These are phyloP conservation scores for Pisolithus thermaeus DNA, from an alignment of 1,284 basidiomycete genomes.

Conservation along the genomic window DNA sequence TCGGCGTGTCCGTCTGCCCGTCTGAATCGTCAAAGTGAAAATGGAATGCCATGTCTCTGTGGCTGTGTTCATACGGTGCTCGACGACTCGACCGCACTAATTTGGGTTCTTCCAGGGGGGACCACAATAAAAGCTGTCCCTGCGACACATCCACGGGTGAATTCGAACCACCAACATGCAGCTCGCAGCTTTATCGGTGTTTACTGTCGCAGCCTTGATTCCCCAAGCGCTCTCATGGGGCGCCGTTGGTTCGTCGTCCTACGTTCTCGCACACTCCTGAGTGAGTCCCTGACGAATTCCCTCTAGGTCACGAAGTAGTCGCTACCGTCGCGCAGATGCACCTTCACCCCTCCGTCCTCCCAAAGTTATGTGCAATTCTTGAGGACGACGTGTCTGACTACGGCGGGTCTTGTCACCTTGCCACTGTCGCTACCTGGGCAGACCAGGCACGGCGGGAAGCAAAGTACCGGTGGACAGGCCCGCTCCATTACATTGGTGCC, in stretches of 20 bases:
- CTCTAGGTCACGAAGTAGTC: slow-evolving; percentile 79
- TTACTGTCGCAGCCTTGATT: slow-evolving; percentile 17
- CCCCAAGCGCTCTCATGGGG: slow-evolving; percentile 36
- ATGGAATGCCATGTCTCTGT: not conserved
- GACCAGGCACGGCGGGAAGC: slow-evolving; percentile 55
- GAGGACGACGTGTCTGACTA: slow-evolving; percentile 34
- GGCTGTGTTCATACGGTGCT: too few species aligned
- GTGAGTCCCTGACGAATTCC: not conserved
- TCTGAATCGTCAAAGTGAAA: not conserved
- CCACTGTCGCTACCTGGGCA: slow-evolving; percentile 84
- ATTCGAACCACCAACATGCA: slow-evolving; percentile 18
- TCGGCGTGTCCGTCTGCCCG: not conserved
- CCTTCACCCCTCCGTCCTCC: slow-evolving; percentile 69
- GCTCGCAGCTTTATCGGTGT: slow-evolving; percentile 7
- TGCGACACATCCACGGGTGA: not conserved
- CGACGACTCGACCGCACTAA: too few species aligned
- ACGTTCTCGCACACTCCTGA: not conserved
- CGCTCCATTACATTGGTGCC: slow-evolving; percentile 74
- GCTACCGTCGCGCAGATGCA: slow-evolving; percentile 93
- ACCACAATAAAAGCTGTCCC: too few species aligned
- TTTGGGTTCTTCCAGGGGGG: too few species aligned
- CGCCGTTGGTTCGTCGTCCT: slow-evolving; percentile 31
- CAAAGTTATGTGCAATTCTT: slow-evolving; percentile 67
- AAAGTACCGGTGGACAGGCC: slow-evolving; percentile 61
- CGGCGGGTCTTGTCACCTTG: slow-evolving; percentile 56